Evolutionary conservation across 441 rosid genomes (phyloP).

Genomic region (Populus hybrid): DNA sequence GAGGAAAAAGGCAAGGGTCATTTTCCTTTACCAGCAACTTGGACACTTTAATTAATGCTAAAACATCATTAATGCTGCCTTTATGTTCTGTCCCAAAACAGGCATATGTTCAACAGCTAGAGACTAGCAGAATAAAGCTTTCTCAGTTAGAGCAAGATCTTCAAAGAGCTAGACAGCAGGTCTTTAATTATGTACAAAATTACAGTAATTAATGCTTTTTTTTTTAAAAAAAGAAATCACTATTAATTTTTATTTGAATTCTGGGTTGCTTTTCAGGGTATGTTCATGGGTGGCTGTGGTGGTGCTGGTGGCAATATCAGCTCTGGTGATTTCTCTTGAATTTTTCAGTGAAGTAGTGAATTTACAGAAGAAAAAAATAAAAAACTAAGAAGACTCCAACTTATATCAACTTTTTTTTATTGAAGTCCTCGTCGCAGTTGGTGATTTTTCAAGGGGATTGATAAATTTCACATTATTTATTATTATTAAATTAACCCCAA

Average conservation of each 20-base stretch:
- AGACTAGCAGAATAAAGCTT: too few relatives aligned
- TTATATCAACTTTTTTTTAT: not conserved
- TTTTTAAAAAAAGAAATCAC: too few relatives aligned
- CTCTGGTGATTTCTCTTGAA: conserved; percentile 51
- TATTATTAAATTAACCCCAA: not conserved
- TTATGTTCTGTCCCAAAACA: conserved; percentile 20
- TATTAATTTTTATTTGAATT: not conserved
- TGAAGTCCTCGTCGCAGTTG: conserved; percentile 1
- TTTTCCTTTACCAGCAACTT: conserved; percentile 9
- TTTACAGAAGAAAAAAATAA: too few relatives aligned
- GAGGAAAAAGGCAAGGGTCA: conserved; percentile 68
- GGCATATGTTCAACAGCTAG: conserved; percentile 33
- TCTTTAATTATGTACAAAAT: too few relatives aligned
- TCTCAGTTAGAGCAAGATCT: too few relatives aligned
- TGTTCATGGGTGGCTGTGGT: conserved; percentile 54
- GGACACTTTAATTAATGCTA: not conserved
- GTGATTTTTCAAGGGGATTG: not conserved
- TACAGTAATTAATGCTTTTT: too few relatives aligned
- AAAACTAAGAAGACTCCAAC: not conserved
- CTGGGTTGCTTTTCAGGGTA: conserved; percentile 48
- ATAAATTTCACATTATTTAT: too few relatives aligned
- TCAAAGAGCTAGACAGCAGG: too few relatives aligned
- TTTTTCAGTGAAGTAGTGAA: not conserved
- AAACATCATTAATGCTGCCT: not conserved
- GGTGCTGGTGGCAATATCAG: conserved; percentile 66